Percentiles rank a stretch among this genome's conserved stretches.
Evolutionary conservation across 2,329 filamentous ascomycete genomes (phyloP).

Genomic region (Hymenoscyphus linearis): DNA sequence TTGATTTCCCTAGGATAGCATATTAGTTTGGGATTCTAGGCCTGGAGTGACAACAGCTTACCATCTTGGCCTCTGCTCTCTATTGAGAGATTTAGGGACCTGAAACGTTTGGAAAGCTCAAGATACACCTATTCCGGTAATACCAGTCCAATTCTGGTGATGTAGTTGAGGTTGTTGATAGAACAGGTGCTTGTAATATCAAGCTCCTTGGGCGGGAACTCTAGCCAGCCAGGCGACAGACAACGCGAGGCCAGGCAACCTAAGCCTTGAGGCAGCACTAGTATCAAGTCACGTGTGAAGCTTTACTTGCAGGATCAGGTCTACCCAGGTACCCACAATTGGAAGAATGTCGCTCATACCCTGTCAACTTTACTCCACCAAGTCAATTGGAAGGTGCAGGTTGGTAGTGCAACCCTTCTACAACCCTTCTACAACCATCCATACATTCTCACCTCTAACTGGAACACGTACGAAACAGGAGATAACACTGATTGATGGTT

Average conservation of each 20-base stretch:
- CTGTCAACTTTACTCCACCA: neutral
- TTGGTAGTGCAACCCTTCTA: neutral
- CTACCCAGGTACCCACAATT: neutral
- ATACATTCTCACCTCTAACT: neutral
- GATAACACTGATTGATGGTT: neutral
- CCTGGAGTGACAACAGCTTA: conserved; percentile 19
- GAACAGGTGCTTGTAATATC: conserved; percentile 22
- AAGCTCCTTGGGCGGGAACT: neutral
- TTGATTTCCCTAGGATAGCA: conserved; percentile 37
- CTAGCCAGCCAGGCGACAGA: conserved; percentile 3
- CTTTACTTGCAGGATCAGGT: too few species aligned
- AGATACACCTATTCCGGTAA: neutral
- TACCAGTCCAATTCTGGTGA: conserved; percentile 14
- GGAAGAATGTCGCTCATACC: neutral
- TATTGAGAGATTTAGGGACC: neutral
- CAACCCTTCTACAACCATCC: neutral
- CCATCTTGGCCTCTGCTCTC: conserved; percentile 26
- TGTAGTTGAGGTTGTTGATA: conserved; percentile 21
- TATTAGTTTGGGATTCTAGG: conserved; percentile 20
- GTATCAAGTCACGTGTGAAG: too few species aligned
- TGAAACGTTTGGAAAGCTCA: neutral
- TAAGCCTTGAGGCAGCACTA: too few species aligned
- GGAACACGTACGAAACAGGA: neutral
- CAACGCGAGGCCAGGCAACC: conserved; percentile 5
- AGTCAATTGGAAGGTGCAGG: neutral